Evolutionary conservation across 2,329 filamentous ascomycete genomes (phyloP).

Genomic region (Mariannaea sp.): DNA sequence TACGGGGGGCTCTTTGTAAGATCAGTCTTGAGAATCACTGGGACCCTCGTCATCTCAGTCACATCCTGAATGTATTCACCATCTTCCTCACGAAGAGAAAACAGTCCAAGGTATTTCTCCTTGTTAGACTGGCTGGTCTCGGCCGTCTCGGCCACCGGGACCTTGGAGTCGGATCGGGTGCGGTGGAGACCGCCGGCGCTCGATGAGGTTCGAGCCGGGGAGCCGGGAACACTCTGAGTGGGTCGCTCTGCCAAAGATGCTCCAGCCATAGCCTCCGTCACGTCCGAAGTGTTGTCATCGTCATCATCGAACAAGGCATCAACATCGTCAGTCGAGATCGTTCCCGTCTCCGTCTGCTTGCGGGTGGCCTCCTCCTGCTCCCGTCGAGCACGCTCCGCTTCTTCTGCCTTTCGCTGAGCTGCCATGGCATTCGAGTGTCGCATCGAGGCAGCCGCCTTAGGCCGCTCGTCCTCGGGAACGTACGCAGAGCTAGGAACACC

Average conservation of each 20-base stretch:
- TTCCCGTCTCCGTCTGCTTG: constrained; percentile 92
- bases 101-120: constrained; percentile 93
- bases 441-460: constrained; percentile 77
- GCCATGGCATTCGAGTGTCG: constrained; percentile 76
- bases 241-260: constrained; percentile 88
- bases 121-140: constrained; percentile 87
- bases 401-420: constrained; percentile 79
- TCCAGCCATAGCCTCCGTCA: constrained; percentile 89
- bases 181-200: constrained; percentile 75
- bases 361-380: constrained; percentile 90
- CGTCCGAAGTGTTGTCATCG: constrained; percentile 83
- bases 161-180: constrained; percentile 92
- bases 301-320: constrained; percentile 97
- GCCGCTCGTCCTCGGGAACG: constrained; percentile 94
- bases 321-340: constrained; percentile 89
- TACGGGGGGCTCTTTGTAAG: constrained; percentile 99
- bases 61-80: constrained; percentile 98
- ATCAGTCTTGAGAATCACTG: constrained; percentile 98
- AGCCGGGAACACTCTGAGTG: constrained; percentile 93
- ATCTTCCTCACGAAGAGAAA: constrained; percentile 86
- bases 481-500: constrained; percentile 95
- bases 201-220: constrained; percentile 77
- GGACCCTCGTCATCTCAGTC: constrained; percentile 94
- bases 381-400: constrained; percentile 78
- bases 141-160: constrained; percentile 73